These are phyloP conservation scores for Ophiostoma montium DNA, from an alignment of 2,329 filamentous ascomycete genomes.

Conservation along the genomic window DNA sequence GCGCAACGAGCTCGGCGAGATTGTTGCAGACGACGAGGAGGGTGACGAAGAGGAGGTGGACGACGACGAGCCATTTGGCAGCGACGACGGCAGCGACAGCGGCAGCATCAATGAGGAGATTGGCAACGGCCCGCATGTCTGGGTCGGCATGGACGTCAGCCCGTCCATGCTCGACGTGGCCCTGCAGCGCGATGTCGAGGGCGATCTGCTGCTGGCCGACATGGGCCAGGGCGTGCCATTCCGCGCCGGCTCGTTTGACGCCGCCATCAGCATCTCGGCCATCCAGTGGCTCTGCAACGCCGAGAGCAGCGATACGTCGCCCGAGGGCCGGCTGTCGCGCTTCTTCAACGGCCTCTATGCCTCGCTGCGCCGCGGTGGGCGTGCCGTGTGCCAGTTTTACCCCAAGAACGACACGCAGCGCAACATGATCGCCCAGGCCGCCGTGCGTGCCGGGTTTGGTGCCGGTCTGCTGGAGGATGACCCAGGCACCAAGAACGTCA, in stretches of 20 bases:
- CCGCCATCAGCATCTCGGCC: conserved; percentile 84
- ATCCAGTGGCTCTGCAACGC: conserved; percentile 99
- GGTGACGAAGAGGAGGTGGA: neutral
- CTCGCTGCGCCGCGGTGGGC: conserved; percentile 64
- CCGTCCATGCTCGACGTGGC: conserved; percentile 95
- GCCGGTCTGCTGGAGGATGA: conserved; percentile 93
- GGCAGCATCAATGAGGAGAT: conserved; percentile 37
- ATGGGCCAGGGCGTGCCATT: conserved; percentile 95
- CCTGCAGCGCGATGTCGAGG: conserved; percentile 79
- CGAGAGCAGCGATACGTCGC: conserved; percentile 71
- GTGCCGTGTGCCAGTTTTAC: conserved; percentile 95
- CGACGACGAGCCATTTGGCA: neutral
- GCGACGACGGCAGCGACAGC: conserved; percentile 4
- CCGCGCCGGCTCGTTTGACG: conserved; percentile 81
- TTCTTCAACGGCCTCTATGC: conserved; percentile 94
- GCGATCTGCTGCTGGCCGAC: conserved; percentile 85
- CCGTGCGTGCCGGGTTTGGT: conserved; percentile 87
- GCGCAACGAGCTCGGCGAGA: neutral
- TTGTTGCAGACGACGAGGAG: neutral
- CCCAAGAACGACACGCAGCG: conserved; percentile 89
- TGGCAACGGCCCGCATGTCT: conserved; percentile 75
- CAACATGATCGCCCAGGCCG: conserved; percentile 80
- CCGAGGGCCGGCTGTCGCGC: conserved; percentile 59
- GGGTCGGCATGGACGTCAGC: conserved; percentile 95
- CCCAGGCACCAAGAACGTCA: conserved; percentile 88